Percentiles rank a stretch among this genome's conserved stretches.
These are phyloP conservation scores for Guadua angustifolia DNA, from an alignment of 176 grass and related monocot genomes.

Conservation along the genomic window DNA sequence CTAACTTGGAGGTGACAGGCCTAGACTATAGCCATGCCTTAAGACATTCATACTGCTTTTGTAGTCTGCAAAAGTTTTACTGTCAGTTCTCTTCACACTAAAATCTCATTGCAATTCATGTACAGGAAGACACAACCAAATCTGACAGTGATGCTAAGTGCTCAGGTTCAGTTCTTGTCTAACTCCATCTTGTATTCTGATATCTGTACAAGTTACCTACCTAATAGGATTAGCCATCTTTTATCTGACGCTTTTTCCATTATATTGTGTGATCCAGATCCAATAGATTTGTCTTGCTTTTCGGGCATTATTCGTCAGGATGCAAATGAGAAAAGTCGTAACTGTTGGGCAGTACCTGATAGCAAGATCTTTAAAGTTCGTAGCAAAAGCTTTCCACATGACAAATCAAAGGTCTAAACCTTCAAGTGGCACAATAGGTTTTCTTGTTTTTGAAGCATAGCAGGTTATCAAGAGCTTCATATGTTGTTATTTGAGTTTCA, in stretches of 20 bases:
- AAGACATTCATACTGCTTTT: neutral
- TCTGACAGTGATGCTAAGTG: constrained; percentile 58
- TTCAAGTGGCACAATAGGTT: constrained; percentile 9
- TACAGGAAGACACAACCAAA: constrained; percentile 56
- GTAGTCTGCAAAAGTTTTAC: constrained; percentile 20
- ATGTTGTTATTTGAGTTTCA: constrained; percentile 46
- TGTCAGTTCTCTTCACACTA: constrained; percentile 30
- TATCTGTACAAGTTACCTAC: constrained; percentile 25
- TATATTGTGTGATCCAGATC: constrained; percentile 51
- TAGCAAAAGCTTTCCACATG: constrained; percentile 76
- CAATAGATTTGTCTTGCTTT: constrained; percentile 82
- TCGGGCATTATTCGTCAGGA: constrained; percentile 71
- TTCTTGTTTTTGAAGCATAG: constrained; percentile 28
- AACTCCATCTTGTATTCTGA: constrained; percentile 37
- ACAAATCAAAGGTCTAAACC: constrained; percentile 86
- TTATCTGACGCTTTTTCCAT: constrained; percentile 28
- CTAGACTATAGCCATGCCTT: constrained; percentile 21
- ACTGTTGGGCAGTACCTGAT: constrained; percentile 84
- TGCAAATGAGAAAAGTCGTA: constrained; percentile 72
- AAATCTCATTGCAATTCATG: constrained; percentile 43
- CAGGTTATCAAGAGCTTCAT: constrained; percentile 34
- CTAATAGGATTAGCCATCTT: constrained; percentile 12
- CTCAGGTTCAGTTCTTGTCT: constrained; percentile 52
- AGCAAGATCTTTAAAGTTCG: constrained; percentile 93
- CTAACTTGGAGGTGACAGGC: constrained; percentile 59